Base-by-base conservation (phyloP, 805 yeast genomes). In the Schwanniomyces yamadae region DNA sequence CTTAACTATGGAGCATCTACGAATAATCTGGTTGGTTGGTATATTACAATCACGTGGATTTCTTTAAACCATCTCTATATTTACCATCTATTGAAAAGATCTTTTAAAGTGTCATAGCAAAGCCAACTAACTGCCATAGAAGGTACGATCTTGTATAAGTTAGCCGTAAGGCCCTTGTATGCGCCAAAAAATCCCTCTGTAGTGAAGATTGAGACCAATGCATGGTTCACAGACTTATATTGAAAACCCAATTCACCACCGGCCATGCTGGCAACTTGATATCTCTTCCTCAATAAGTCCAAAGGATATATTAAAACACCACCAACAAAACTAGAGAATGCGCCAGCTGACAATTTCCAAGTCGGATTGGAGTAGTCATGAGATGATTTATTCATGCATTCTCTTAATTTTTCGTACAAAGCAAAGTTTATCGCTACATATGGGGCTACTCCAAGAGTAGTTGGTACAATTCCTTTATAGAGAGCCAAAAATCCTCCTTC, bases 81-180 rank as follows among this genome's bases (percentile, higher is more conserved):
- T 11, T 39, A 61, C 71, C 71, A 65, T 4, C 39, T 27, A 3
- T 49, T 55, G 14, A 69, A 56, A 17, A 44, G 39, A 9, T 55
- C 84, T 48, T 80, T 78, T 34, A 86, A 69, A 21, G 82, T 61
- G 46, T 95, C 98, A 57, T 79, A 82, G 42, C 85, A 79, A 48
- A 89, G 69, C 96, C 97, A 91, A 41, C 91, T 87, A 12, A 90
- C 88, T 4, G 98, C 98, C 90, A 93, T 91, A 10, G 93, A 81
- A 0, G 98, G 97, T 31, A 88, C 84, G 4, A 91, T 93, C 56
- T 90, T 91, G 69, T 85, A 82, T 56, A 87, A 69, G 54, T 88
- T 88, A 1, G 95, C 93, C 2, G 80, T 71, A 57, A 83, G 67
- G 0, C 91, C 91, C 50, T 77, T 82, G 63, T 82, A 84, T 24